phyloP scores from a whole-genome alignment of 1,284 basidiomycete species.

The Malassezia brasiliensis region DNA sequence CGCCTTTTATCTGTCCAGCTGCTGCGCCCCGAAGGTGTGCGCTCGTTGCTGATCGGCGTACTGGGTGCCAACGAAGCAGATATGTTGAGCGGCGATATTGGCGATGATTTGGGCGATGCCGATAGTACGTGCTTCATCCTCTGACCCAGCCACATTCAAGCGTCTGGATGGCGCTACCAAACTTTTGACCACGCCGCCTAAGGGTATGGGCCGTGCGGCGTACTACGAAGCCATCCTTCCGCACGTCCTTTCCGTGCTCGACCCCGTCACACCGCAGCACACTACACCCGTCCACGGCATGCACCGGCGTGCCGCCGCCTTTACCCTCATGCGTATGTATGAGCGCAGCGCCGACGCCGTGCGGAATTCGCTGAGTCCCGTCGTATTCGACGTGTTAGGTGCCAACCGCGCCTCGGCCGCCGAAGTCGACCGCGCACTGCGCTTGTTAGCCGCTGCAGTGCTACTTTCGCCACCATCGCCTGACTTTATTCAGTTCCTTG shows the following conservation, averaged over 20 bases:
- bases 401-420: not conserved
- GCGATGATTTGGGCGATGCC: slow-evolving; percentile 13
- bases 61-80: slow-evolving; percentile 25
- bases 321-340: slow-evolving; percentile 25
- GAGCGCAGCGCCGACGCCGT: slow-evolving; percentile 21
- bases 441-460: slow-evolving; percentile 23
- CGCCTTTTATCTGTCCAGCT: slow-evolving; percentile 37
- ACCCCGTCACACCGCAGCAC: slow-evolving; percentile 22
- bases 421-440: slow-evolving; percentile 11
- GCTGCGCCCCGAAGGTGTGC: slow-evolving; percentile 37
- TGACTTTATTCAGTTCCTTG: slow-evolving; percentile 25
- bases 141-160: not conserved
- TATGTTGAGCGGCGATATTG: slow-evolving; percentile 15
- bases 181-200: slow-evolving; percentile 28
- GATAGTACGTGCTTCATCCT: slow-evolving; percentile 14
- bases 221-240: slow-evolving; percentile 26
- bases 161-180: slow-evolving; percentile 15
- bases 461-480: slow-evolving; percentile 38
- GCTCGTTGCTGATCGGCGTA: slow-evolving; percentile 29
- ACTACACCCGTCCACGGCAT: slow-evolving; percentile 19
- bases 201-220: slow-evolving; percentile 20
- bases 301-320: slow-evolving; percentile 33
- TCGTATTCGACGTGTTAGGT: slow-evolving; percentile 11
- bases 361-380: slow-evolving; percentile 8
- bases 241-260: slow-evolving; percentile 24